Percentiles rank a stretch among this genome's conserved stretches.
Conservation (phyloP, 2,329 filamentous ascomycete species). For the Aschersonia sp. region DNA sequence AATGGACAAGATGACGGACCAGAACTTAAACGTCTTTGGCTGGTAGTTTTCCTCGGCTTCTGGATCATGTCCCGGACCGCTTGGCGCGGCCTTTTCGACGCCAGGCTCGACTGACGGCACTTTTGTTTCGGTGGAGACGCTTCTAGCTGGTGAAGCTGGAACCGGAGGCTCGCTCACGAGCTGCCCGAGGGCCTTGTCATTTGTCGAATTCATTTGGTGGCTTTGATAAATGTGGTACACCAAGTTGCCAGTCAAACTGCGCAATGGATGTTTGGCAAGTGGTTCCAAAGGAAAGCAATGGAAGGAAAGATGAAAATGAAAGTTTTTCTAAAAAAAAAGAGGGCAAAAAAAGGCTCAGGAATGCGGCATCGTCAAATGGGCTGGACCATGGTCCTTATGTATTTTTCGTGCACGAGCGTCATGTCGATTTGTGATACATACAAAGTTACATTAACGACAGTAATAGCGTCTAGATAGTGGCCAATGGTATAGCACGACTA, state of each 20-base stretch:
- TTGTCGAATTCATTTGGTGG: background rate
- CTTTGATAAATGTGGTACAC: too few relatives aligned
- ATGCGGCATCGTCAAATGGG: too few relatives aligned
- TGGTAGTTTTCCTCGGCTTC: slow-evolving; percentile 29
- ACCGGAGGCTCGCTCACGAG: background rate
- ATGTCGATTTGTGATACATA: too few relatives aligned
- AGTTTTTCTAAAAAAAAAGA: background rate
- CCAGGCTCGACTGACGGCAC: slow-evolving; percentile 3
- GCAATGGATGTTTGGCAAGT: too few relatives aligned
- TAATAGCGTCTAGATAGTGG: background rate
- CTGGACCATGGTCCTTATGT: too few relatives aligned
- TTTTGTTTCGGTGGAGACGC: background rate
- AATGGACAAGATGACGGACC: slow-evolving; percentile 38
- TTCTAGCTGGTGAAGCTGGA: background rate
- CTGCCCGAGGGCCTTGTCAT: background rate
- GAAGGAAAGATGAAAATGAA: too few relatives aligned
- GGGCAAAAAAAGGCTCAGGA: too few relatives aligned
- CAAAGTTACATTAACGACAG: background rate
- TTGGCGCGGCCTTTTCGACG: slow-evolving; percentile 6
- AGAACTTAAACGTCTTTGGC: slow-evolving; percentile 38
- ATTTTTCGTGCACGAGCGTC: too few relatives aligned
- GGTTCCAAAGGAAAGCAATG: too few relatives aligned
- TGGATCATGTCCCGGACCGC: slow-evolving; percentile 9
- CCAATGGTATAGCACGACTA: background rate
- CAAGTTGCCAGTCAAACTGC: too few relatives aligned